Evolutionary conservation across 768 basidiomycete genomes (phyloP).

Genomic region (Solioccasus polychromus): DNA sequence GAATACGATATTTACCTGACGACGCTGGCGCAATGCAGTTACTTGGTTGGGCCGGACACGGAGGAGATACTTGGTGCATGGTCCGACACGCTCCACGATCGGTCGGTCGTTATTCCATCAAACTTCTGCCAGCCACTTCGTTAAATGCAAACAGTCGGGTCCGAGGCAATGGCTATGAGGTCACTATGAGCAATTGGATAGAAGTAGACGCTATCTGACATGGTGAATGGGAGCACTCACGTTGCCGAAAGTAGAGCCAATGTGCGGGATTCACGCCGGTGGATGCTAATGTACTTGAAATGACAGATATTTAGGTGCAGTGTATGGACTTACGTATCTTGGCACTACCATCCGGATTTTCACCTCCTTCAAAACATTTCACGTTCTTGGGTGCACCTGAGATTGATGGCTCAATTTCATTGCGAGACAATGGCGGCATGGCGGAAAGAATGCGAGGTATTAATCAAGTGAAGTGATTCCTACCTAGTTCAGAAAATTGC

Average conservation of each 20-base stretch:
- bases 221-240: slow-evolving; percentile 26
- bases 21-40: too few species aligned
- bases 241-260: slow-evolving; percentile 43
- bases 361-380: slow-evolving; percentile 41
- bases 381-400: slow-evolving; percentile 34
- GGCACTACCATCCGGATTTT: slow-evolving; percentile 47
- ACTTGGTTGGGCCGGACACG: background rate
- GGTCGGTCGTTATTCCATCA: slow-evolving; percentile 1
- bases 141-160: slow-evolving; percentile 32
- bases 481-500: slow-evolving; percentile 45
- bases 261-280: slow-evolving; percentile 49
- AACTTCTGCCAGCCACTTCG: background rate
- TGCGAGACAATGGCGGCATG: background rate
- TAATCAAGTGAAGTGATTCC: too few species aligned
- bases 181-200: slow-evolving; percentile 4
- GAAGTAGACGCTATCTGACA: background rate
- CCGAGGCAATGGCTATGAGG: slow-evolving; percentile 28
- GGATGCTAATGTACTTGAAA: slow-evolving; percentile 32
- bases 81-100: background rate
- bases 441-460: background rate
- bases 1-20: too few species aligned
- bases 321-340: slow-evolving; percentile 39
- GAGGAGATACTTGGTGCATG: background rate
- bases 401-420: background rate
- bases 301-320: background rate